Evolutionary conservation across 345 rosid genomes (phyloP).

Genomic region (Lepidium sativum): DNA sequence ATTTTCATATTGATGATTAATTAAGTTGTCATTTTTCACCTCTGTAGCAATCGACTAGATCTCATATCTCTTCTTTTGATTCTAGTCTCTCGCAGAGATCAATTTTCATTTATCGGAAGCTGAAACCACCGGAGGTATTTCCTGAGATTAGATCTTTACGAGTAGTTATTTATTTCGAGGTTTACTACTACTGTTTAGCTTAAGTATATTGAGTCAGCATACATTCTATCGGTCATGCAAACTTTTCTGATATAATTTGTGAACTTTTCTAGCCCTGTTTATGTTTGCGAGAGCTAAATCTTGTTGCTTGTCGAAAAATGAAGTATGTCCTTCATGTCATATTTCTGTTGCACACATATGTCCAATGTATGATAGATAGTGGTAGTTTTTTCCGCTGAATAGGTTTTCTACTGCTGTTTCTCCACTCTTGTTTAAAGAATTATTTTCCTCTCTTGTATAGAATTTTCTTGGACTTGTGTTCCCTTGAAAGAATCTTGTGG

Average conservation of each 20-base stretch:
- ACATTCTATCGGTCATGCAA: background rate
- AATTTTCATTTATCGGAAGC: conserved; percentile 70
- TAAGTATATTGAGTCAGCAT: background rate
- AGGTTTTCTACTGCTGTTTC: no score
- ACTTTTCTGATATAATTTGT: conserved; percentile 7
- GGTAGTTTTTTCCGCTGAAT: conserved; percentile 2
- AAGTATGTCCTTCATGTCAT: background rate
- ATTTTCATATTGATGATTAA: background rate
- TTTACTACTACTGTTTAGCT: conserved; percentile 4
- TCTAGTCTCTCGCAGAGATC: conserved; percentile 89
- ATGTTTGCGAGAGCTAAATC: background rate
- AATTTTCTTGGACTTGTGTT: background rate
- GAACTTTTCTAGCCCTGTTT: background rate
- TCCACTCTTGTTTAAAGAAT: no score
- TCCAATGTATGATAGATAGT: background rate
- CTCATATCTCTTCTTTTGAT: conserved; percentile 27
- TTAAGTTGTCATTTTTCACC: conserved; percentile 19
- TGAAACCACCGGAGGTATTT: conserved; percentile 76
- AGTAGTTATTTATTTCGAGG: conserved; percentile 1
- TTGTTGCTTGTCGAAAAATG: background rate
- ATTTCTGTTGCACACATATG: background rate
- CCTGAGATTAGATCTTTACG: conserved; percentile 1
- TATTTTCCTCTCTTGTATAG: background rate
- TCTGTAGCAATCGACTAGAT: conserved; percentile 21
- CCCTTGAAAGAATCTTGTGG: background rate